Evolutionary conservation across 305 asterid genomes (phyloP), one percentile per base, ranked within the genome.

Genomic region (Solanum chacoense): DNA sequence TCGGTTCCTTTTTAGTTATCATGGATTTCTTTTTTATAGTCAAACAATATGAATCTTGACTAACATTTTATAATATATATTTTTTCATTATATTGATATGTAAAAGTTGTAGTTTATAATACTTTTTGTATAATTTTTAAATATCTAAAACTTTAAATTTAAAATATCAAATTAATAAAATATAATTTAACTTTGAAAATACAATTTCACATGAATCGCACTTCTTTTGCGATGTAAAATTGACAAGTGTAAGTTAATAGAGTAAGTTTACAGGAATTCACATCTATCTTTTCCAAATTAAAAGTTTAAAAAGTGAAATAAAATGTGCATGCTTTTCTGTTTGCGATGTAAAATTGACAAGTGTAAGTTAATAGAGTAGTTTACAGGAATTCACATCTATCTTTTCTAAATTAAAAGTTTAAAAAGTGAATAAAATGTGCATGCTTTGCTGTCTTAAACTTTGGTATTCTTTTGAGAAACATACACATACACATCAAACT

Each of bases 401-500:
- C 22, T 42, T 45, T 45, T 45, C 22, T 8, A 45, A 45, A 45
- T 45, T 45, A 45, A 45, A 45, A 45, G 59, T 45, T 45, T 13
- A n/a, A 36, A 71, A n/a, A 26, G 78, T 72, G 75, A 31, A 74
- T 8, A 18, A 73, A 7, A 42, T 13, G 26, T 80, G 37, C 69
- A 42, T 80, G 85, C 69, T 26, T 83, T 81, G 73, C 40, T 83
- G 86, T 83, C 42, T 13, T 3, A 50, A 81, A 29, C 40, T 45
- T 81, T 40, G 59, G 85, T 78, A 12, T 8, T 74, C 63, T 78
- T 78, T 78, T 79, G 85, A 79, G 69, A 80, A 80, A 34, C 42
- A 75, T 38, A 42, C 36, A 74, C 85, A 40, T 16, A 81, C 86
- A 45, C 86, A 81, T 81, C 86, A 83, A 42, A 50, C 40, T 31